A percentile compares a stretch with the other conserved stretches of the same genome.
These are phyloP conservation scores for Fraxinus greggii DNA, from an alignment of 305 asterid genomes.

Conservation along the genomic window DNA sequence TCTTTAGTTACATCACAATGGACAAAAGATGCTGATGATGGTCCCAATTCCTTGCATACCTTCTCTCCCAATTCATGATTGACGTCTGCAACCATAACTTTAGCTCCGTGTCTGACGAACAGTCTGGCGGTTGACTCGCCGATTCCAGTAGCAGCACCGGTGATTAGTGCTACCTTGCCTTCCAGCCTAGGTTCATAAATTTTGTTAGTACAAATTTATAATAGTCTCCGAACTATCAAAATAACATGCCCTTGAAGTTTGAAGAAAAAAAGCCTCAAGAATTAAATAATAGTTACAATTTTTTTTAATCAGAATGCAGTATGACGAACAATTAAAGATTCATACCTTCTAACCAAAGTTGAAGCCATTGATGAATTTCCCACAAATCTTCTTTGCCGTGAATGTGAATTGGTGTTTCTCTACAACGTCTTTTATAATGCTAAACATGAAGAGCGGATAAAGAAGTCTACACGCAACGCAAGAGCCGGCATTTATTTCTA, in stretches of 20 bases:
- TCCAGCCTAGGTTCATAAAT: slow-evolving; percentile 7
- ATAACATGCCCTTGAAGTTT: no score
- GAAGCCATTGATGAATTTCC: neutral
- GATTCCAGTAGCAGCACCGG: slow-evolving; percentile 26
- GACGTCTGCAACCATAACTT: slow-evolving; percentile 23
- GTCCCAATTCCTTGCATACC: slow-evolving; percentile 10
- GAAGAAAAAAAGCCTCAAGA: no score
- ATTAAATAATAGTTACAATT: no score
- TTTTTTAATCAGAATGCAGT: no score
- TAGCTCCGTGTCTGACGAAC: slow-evolving; percentile 26
- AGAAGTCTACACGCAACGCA: no score
- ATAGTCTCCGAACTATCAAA: no score
- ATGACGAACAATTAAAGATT: neutral
- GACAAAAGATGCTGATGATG: slow-evolving; percentile 6
- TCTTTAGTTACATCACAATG: slow-evolving; percentile 29
- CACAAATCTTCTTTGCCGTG: neutral
- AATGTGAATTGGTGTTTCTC: neutral
- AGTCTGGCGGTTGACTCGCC: slow-evolving; percentile 23
- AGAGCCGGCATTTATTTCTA: no score
- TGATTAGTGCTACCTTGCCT: slow-evolving; percentile 31
- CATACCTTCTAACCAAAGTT: neutral
- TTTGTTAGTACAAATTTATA: neutral
- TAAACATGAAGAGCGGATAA: no score
- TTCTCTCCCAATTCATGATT: slow-evolving; percentile 18
- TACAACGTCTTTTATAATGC: no score